Conservation (phyloP, 768 basidiomycete species). For the Glaciozyma martinii region DNA sequence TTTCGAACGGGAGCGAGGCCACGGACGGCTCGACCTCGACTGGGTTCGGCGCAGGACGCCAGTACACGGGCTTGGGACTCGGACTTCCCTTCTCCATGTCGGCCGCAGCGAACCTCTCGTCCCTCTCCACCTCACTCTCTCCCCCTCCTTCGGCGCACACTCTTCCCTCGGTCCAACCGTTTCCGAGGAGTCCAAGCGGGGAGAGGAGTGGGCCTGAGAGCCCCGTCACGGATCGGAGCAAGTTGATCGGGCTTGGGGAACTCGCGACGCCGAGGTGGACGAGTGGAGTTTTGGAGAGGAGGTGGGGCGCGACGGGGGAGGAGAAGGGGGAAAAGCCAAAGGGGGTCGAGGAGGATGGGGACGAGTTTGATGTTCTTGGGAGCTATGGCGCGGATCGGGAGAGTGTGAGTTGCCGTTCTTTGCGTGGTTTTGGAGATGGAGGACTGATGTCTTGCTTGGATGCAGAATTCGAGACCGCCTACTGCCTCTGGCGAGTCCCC, state of each 20-base stretch:
- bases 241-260: slow-evolving; percentile 89
- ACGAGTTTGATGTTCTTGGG: neutral
- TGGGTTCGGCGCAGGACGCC: neutral
- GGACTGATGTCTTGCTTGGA: neutral
- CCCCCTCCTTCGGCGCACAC: slow-evolving; percentile 7
- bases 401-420: neutral
- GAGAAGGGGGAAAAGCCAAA: slow-evolving; percentile 35
- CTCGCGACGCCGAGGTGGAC: slow-evolving; percentile 92
- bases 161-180: slow-evolving; percentile 1
- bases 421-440: neutral
- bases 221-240: slow-evolving; percentile 55
- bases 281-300: slow-evolving; percentile 43
- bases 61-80: slow-evolving; percentile 27
- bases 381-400: neutral
- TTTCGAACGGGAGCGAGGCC: neutral
- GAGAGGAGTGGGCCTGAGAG: slow-evolving; percentile 1
- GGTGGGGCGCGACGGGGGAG: slow-evolving; percentile 31
- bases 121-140: slow-evolving; percentile 3
- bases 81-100: slow-evolving; percentile 32
- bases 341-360: neutral
- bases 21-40: neutral
- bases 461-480: neutral
- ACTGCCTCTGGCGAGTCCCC: slow-evolving; percentile 7
- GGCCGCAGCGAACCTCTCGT: slow-evolving; percentile 21
- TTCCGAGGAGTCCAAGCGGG: neutral